Evolutionary conservation across 2,329 filamentous ascomycete species (phyloP).

Genomic region (Chaetomiaceae sp.): DNA sequence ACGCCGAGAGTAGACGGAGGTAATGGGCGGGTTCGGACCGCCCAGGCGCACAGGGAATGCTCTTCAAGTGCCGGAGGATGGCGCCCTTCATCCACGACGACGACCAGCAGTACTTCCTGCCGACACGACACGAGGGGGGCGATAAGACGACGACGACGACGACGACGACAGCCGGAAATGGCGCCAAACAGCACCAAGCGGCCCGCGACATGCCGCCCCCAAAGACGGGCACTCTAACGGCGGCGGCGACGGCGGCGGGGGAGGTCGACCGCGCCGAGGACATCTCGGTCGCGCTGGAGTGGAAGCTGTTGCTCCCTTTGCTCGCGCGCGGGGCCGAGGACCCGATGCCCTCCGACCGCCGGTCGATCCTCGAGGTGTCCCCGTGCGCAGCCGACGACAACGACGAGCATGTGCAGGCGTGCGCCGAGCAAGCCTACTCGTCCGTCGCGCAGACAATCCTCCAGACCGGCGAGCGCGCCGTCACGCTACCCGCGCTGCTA

Average conservation of each 20-base stretch:
- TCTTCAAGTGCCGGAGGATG: slow-evolving; percentile 8
- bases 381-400: slow-evolving; percentile 6
- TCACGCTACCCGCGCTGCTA: slow-evolving; percentile 26
- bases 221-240: neutral
- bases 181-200: neutral
- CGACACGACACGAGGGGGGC: neutral
- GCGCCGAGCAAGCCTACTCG: slow-evolving; percentile 22
- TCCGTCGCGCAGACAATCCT: slow-evolving; percentile 24
- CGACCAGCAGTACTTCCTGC: slow-evolving; percentile 1
- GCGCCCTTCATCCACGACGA: slow-evolving; percentile 14
- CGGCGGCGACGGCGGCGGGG: too few relatives aligned
- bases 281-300: slow-evolving; percentile 28
- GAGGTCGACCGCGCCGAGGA: slow-evolving; percentile 20
- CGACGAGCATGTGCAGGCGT: slow-evolving; percentile 5
- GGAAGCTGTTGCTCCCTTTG: slow-evolving; percentile 30
- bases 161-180: neutral
- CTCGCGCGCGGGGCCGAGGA: slow-evolving; percentile 10
- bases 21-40: slow-evolving; percentile 4
- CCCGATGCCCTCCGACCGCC: slow-evolving; percentile 12
- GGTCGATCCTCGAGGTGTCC: slow-evolving; percentile 1
- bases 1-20: neutral
- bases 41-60: neutral
- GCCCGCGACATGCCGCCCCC: neutral
- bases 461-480: slow-evolving; percentile 22
- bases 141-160: too few relatives aligned